Evolutionary conservation across 2,329 filamentous ascomycete genomes (phyloP), one percentile per base, ranked within the genome.

Genomic region (Grosmannia clavigera): DNA sequence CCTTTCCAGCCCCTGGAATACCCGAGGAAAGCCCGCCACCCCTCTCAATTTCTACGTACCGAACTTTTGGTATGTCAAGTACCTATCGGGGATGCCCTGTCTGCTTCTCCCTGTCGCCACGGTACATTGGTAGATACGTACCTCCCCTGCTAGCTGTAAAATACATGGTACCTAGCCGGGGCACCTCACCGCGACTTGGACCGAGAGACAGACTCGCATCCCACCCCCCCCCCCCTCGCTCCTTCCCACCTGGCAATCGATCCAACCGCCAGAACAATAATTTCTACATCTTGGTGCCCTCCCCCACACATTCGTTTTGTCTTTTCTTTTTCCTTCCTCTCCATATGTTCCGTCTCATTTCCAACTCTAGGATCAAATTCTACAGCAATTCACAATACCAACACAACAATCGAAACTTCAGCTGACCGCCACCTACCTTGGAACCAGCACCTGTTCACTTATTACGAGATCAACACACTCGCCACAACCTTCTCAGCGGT

Each of bases 281-380:
- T 62, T 67, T 62, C 60, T 68, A 68, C 66, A 66, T 66, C 63
- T 68, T 66, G 62, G 64, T 61, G 59, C 64, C 57, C 60, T 64
- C 64, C 61, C 64, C 62, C 64, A 58, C 63, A 64, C 63, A 58
- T 40, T 60, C 51, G 56, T 38, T 38, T 59, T 38, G 58, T 60
- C 57, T 55, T 55, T 22, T n/a, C n/a, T 53, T 38, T 51, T 52
- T 48, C 19, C 48, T 53, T 51, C 51, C 60, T 59, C 58, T 50
- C 55, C 54, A 60, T 59, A 56, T 58, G 25, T 55, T 31, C 22
- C 35, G 31, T 25, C n/a, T 35, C n/a, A 51, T 51, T 31, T 53
- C 33, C 31, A 35, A 51, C 31, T 14, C 2, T 22, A 43, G 11
- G 16, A 43, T 33, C 43, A 38, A 38, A 57, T 46, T 46, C 22